These are phyloP conservation scores for Orbilia oligospora DNA, from an alignment of 2,329 filamentous ascomycete species.

Conservation along the genomic window DNA sequence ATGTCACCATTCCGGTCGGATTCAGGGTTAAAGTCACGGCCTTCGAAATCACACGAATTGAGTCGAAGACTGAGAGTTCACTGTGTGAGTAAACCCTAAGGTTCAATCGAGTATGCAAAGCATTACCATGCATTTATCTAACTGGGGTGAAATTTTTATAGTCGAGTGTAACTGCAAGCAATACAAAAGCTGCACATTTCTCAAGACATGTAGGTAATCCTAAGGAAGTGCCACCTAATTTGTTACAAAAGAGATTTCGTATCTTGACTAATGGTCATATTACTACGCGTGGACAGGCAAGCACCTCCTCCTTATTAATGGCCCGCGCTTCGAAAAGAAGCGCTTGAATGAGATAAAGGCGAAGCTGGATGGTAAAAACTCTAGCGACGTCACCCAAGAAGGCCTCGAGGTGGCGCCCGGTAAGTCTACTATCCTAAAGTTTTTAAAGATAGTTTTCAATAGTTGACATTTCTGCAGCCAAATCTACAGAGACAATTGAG, in stretches of 20 bases:
- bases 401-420: neutral
- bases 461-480: neutral
- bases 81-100: constrained; percentile 8
- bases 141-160: neutral
- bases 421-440: neutral
- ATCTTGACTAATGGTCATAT: neutral
- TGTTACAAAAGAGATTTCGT: no score
- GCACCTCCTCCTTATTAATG: constrained; percentile 47
- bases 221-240: no score
- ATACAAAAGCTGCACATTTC: constrained; percentile 21
- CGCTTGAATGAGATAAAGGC: constrained; percentile 10
- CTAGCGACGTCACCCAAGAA: neutral
- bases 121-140: no score
- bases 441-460: neutral
- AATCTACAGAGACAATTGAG: neutral
- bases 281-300: constrained; percentile 24
- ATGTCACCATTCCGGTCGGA: constrained; percentile 35
- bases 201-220: constrained; percentile 41
- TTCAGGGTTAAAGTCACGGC: constrained; percentile 34
- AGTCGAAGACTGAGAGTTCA: neutral
- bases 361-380: neutral
- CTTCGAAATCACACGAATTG: constrained; percentile 21
- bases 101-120: neutral
- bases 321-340: constrained; percentile 41
- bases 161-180: constrained; percentile 41